These are phyloP conservation scores for Vararia minispora DNA, from an alignment of 768 basidiomycete species.

Conservation along the genomic window DNA sequence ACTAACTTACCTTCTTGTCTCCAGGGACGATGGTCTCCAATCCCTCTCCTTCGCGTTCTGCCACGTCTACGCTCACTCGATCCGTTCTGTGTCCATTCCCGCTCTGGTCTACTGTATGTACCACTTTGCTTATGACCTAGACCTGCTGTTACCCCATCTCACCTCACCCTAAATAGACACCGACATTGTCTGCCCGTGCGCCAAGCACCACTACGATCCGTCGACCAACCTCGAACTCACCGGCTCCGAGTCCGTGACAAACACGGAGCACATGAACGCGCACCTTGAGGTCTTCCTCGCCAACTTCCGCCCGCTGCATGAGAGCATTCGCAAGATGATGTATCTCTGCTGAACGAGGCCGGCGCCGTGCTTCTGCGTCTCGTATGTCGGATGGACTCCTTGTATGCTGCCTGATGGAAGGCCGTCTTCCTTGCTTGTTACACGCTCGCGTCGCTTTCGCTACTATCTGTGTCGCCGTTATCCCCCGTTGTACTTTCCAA, in stretches of 20 bases:
- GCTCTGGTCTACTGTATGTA: constrained; percentile 69
- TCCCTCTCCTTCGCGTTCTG: constrained; percentile 62
- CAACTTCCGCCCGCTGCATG: constrained; percentile 45
- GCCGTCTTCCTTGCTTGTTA: too few relatives aligned
- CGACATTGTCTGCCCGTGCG: constrained; percentile 63
- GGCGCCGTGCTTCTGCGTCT: too few relatives aligned
- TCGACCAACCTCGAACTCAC: constrained; percentile 39
- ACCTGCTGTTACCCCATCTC: not conserved
- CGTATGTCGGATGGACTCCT: too few relatives aligned
- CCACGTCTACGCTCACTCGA: constrained; percentile 73
- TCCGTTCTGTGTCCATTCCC: constrained; percentile 71
- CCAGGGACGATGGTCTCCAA: constrained; percentile 57
- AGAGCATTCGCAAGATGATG: constrained; percentile 27
- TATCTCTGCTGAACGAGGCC: constrained; percentile 19
- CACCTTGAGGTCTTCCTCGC: constrained; percentile 28
- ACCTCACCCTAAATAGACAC: constrained; percentile 36
- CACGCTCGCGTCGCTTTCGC: too few relatives aligned
- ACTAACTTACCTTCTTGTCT: constrained; percentile 3
- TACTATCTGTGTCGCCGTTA: too few relatives aligned
- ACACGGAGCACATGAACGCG: constrained; percentile 20
- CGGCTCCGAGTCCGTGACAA: constrained; percentile 35
- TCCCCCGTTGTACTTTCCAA: too few relatives aligned
- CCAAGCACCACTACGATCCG: constrained; percentile 71
- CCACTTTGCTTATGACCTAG: too few relatives aligned
- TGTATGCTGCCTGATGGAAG: too few relatives aligned